These are phyloP conservation scores for Eucalyptus paniculata DNA, from an alignment of 345 rosid species.

Conservation along the genomic window DNA sequence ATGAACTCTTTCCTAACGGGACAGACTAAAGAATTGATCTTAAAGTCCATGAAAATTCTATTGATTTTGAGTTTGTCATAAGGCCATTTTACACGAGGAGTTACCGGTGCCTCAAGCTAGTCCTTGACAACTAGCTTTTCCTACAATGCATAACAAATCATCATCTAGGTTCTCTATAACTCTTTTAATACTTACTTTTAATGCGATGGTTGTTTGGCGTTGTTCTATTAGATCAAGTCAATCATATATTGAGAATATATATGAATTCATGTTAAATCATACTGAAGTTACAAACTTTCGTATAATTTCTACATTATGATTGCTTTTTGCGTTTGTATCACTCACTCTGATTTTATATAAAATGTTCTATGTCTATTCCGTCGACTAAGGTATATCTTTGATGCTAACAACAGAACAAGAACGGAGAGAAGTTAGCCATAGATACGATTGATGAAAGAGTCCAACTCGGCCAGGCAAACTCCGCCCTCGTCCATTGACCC, in stretches of 20 bases:
- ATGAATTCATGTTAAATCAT: background rate
- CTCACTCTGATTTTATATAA: background rate
- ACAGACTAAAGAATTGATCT: background rate
- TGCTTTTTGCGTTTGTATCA: background rate
- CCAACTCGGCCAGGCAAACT: slow-evolving; percentile 19
- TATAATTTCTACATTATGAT: background rate
- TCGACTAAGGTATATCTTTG: too few species aligned
- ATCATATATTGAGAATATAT: background rate
- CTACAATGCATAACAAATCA: background rate
- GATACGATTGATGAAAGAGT: slow-evolving; percentile 34
- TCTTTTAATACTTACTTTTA: background rate
- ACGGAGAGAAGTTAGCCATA: slow-evolving; percentile 3
- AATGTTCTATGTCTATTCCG: background rate
- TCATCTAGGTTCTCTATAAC: background rate
- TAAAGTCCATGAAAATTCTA: background rate
- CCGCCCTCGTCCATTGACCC: slow-evolving; percentile 22
- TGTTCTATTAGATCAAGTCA: background rate
- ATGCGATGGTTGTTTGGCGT: background rate
- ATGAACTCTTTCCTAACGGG: background rate
- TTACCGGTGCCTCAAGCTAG: background rate
- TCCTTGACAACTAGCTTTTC: background rate
- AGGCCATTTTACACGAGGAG: background rate
- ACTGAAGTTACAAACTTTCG: background rate
- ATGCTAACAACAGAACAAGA: background rate
- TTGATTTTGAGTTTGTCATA: background rate